Base-by-base conservation (phyloP, 2,329 filamentous ascomycete species). In the Teratosphaeria gauchensis region DNA sequence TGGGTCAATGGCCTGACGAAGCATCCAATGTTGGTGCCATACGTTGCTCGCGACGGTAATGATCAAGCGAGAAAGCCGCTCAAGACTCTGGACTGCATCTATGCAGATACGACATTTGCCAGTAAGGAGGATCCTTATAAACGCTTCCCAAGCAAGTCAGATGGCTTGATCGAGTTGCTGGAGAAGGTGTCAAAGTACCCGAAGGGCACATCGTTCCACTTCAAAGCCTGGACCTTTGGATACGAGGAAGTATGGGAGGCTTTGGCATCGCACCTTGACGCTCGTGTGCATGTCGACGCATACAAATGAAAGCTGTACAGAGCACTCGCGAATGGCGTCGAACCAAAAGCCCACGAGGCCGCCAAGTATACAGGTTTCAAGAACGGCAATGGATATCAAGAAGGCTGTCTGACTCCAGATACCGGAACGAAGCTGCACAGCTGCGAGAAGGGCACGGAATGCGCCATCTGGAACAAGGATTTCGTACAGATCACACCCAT, bases 241-340 rank as follows among this genome's bases (percentile, higher is more conserved):
- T 96, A 96, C 63, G 92, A 97, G 70, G 88, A 95, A 56, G 90
- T 96, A 0, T 96, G 91, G 91, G 77, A 91, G 59, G 87, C 90
- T 0, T 74, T 97, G 0, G 86, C 90, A 0, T 82, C 85, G 24
- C 83, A 84, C 11, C 76, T 96, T 0, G 74, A 82, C 5, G 86
- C 86, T 0, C 65, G 87, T 78, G 82, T 96, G 1, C 92, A 96
- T 66, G 83, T 96, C 2, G 90, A 95, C 69, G 76, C 83, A 16
- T 96, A 96, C 69, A 90, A 92, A 64, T 78, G 87, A 67, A 74
- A 80, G 0, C 78, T 96, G 0, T 96, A 95, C 68, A 76, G 76
- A 1, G 80, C 92, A 0, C 73, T 80, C 5, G 73, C 74, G 1
- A 78, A 76, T 19, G 66, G 73, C 1, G 69, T 74, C 0, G 75